Conservation (phyloP, 352 stramenopile species). For the Phytophthora citrophthora region DNA sequence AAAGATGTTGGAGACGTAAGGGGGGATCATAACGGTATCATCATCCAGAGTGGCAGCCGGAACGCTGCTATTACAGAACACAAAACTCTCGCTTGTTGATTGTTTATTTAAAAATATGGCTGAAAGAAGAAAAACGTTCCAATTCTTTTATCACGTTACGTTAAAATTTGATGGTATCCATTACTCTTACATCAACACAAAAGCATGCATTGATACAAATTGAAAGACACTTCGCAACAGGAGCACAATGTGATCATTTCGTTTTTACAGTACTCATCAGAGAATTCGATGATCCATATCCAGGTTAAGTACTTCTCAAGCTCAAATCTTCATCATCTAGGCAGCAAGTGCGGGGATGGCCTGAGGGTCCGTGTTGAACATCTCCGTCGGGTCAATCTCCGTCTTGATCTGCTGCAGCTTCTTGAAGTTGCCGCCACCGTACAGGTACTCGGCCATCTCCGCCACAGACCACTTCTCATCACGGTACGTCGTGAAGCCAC, state of each 20-base stretch:
- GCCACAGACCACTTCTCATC: constrained; percentile 31
- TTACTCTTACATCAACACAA: not conserved
- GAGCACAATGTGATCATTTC: not conserved
- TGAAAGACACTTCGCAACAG: not conserved
- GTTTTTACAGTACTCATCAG: no score
- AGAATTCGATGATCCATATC: no score
- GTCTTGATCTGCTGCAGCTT: constrained; percentile 39
- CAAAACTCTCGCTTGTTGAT: no score
- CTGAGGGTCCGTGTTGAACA: constrained; percentile 22
- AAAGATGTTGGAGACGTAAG: no score
- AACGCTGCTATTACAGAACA: no score
- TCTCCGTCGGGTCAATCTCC: constrained; percentile 22
- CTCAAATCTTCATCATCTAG: not conserved
- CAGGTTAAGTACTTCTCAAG: no score
- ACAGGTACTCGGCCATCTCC: constrained; percentile 29
- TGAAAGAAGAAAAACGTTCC: no score
- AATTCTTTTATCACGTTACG: no score
- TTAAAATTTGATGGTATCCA: no score
- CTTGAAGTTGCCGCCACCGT: constrained; percentile 26
- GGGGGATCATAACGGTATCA: no score
- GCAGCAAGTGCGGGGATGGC: constrained; percentile 25
- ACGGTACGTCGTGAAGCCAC: constrained; percentile 33
- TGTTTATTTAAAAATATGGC: no score
- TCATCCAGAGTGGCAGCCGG: no score
- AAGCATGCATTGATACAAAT: not conserved